Evolutionary conservation across 371 early-diverging fungal species (phyloP), one percentile per base, ranked within the genome.

Genomic region (Apophysomyces ossiformis): DNA sequence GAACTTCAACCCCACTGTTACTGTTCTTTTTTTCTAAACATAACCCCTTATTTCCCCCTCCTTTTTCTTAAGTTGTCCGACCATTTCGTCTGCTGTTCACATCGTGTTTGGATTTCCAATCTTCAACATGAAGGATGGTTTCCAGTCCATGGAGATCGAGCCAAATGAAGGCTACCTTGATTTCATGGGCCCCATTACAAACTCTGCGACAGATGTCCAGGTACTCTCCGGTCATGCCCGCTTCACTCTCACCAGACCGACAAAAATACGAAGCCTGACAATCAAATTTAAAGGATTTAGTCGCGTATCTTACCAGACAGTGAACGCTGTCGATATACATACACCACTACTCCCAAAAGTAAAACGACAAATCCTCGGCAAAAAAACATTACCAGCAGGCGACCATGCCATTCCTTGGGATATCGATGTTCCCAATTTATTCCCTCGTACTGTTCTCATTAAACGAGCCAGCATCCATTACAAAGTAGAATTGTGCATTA

Each of bases 381-480:
- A 66, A 45, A 63, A 70, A 2, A 56, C 61, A 15, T 60, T 74
- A 32, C 63, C 69, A 21, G 69, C 66, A n/a, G 74, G 74, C 0
- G 61, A 70, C 9, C 66, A 70, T 63, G 43, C 43, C 36, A 66
- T 74, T 4, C 70, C 74, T 0, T 74, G 70, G 64, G 54, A 68
- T 21, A 56, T 74, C 37, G 64, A 65, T 35, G 57, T 74, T 18
- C 74, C 74, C 37, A 70, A 70, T n/a, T 63, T 66, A 13, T 68
- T 64, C 45, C 74, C 74, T 15, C 66, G 61, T 4, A 63, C 60
- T 2, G 37, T 70, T 3, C 7, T 54, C 1, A 63, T 66, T 57
- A 74, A 74, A 41, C 70, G 74, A 3, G 74, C 69, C n/a, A 64
- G 11, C 3, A 66, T 74, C 4, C 46, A 43, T 7, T 74, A 74